Evolutionary conservation across 805 yeast species (phyloP), one percentile per base, ranked within the genome.

Genomic region (Candida verbasci): DNA sequence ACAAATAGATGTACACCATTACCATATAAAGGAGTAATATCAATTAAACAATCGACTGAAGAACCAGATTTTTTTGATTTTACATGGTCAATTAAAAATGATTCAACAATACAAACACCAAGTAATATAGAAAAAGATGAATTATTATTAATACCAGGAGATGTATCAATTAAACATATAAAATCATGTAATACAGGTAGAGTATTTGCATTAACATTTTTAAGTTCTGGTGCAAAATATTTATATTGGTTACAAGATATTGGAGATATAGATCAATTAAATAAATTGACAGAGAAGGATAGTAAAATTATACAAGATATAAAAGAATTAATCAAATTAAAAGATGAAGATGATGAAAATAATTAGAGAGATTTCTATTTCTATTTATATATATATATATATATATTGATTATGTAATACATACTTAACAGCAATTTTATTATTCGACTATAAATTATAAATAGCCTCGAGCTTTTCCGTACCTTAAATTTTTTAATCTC

Each of bases 121-220:
- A 64, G 70, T 17, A 70, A 65, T 34, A 35, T 34, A 17, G 77
- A 72, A 39, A 67, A 66, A 30, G 83, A 78, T 37, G 88, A 81
- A 45, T 67, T 85, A 40, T 65, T 86, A 45, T 74, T 86, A 29
- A 79, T 86, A 47, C 93, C 94, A 0, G 95, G 94, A 1, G 96
- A 87, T 51, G 91, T 84, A 35, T 76, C 81, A 29, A 85, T 88
- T 78, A 74, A 74, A 43, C 84, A 76, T 37, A 76, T 85, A 29
- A 58, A 68, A 34, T 76, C 85, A 20, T 83, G 94, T 57, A 72
- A 62, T 29, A 75, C 87, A 0, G 96, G 95, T 11, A 69, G 96
- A 42, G 88, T 87, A 11, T 80, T 78, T 46, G 79, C 80, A 17
- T 68, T 82, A 58, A 72, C 74, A 41, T 82, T 82, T 55, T 65